phyloP scores from a whole-genome alignment of 495 filamentous ascomycete genomes.

The Trichoderma asperelloides region DNA sequence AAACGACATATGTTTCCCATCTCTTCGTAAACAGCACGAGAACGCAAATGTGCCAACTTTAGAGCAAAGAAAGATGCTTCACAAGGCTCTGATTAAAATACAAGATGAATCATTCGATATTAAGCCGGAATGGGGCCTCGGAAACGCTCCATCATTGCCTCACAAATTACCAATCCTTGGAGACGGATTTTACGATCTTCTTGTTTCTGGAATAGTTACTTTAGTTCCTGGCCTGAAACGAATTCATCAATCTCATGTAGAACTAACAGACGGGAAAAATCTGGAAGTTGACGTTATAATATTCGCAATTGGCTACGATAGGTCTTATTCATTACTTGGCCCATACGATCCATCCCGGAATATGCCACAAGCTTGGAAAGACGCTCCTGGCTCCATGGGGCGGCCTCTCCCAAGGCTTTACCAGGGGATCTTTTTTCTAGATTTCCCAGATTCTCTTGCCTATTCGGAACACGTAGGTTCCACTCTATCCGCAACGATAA shows the following conservation, averaged over 20 bases:
- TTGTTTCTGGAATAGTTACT: not conserved
- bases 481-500: not conserved
- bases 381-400: not conserved
- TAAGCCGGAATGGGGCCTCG: not conserved
- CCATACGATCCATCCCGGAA: not conserved
- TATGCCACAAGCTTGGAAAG: slow-evolving; percentile 1
- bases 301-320: not conserved
- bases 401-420: not conserved
- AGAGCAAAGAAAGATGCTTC: not conserved
- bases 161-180: not conserved
- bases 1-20: not conserved
- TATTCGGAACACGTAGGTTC: not conserved
- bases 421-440: not conserved
- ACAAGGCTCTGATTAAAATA: not conserved
- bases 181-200: not conserved
- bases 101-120: not conserved
- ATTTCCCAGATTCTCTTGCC: not conserved
- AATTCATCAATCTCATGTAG: not conserved
- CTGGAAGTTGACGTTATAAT: not conserved
- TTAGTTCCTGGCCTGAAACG: not conserved
- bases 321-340: not conserved
- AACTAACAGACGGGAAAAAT: not conserved
- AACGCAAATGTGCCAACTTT: not conserved
- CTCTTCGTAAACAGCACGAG: not conserved
- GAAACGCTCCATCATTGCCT: not conserved